Evolutionary conservation across 1,284 basidiomycete genomes (phyloP).

Genomic region (Ceratobasidium sp.): DNA sequence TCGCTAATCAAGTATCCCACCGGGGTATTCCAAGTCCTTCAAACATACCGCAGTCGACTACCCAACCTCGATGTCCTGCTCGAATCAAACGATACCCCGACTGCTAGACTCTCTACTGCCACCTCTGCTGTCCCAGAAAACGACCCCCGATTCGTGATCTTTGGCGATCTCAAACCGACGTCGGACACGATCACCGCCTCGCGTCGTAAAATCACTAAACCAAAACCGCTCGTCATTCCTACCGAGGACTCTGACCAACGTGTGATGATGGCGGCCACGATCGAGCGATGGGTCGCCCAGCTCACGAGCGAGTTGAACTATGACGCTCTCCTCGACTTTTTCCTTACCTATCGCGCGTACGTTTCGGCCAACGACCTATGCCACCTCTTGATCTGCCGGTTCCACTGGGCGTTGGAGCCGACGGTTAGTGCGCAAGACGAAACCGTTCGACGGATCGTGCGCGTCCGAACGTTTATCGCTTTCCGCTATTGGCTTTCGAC

Average conservation of each 20-base stretch:
- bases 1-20: constrained; percentile 47
- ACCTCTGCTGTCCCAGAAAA: constrained; percentile 75
- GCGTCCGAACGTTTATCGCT: constrained; percentile 88
- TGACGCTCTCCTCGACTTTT: constrained; percentile 86
- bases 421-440: constrained; percentile 68
- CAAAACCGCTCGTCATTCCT: not conserved
- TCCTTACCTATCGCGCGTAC: constrained; percentile 89
- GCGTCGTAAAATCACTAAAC: constrained; percentile 52
- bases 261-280: constrained; percentile 84
- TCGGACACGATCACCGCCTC: constrained; percentile 46
- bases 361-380: constrained; percentile 81
- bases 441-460: constrained; percentile 77
- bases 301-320: constrained; percentile 86
- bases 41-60: constrained; percentile 77
- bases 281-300: constrained; percentile 92
- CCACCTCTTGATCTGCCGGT: constrained; percentile 83
- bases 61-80: constrained; percentile 71
- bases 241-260: constrained; percentile 57
- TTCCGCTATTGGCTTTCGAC: constrained; percentile 89
- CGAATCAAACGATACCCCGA: constrained; percentile 62
- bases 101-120: constrained; percentile 43
- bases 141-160: constrained; percentile 89
- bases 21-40: constrained; percentile 81
- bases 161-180: constrained; percentile 71
- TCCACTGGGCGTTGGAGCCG: constrained; percentile 85